Evolutionary conservation across 1,284 basidiomycete species (phyloP).

Genomic region (Trichosporon coremiiforme): DNA sequence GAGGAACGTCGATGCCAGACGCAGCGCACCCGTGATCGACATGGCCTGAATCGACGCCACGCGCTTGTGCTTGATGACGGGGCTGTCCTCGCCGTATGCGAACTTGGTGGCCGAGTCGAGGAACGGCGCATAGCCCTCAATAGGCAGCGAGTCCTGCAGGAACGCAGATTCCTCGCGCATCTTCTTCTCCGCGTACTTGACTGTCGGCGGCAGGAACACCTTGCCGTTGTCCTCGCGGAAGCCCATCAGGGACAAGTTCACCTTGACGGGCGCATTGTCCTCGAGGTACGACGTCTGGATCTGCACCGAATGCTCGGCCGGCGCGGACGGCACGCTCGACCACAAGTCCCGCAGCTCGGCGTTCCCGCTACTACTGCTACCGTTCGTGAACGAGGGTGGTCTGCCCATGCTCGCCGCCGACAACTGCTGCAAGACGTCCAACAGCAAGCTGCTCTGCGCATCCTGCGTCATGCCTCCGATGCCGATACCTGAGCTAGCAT

Average conservation of each 20-base stretch:
- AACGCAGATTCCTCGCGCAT: constrained; percentile 41
- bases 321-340: constrained; percentile 41
- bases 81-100: constrained; percentile 62
- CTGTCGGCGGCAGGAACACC: constrained; percentile 89
- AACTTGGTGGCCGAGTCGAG: constrained; percentile 46
- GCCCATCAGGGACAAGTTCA: constrained; percentile 89
- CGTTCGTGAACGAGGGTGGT: constrained; percentile 20
- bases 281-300: constrained; percentile 73
- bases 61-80: constrained; percentile 56
- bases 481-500: constrained; percentile 36
- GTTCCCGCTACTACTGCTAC: constrained; percentile 21
- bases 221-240: constrained; percentile 83
- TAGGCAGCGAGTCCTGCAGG: constrained; percentile 41
- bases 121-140: constrained; percentile 52
- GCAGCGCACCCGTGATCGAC: constrained; percentile 94
- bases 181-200: constrained; percentile 69
- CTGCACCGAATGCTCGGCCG: constrained; percentile 37
- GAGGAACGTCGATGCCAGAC: constrained; percentile 86
- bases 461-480: constrained; percentile 43
- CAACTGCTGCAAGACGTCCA: constrained; percentile 52
- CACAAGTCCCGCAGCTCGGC: constrained; percentile 42
- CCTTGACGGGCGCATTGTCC: constrained; percentile 75
- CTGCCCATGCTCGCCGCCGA: constrained; percentile 46
- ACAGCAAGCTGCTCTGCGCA: constrained; percentile 46
- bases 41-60: constrained; percentile 74